Evolutionary conservation across 2,329 filamentous ascomycete species (phyloP), one percentile per base, ranked within the genome.

Genomic region (Myrmaecium sp.): DNA sequence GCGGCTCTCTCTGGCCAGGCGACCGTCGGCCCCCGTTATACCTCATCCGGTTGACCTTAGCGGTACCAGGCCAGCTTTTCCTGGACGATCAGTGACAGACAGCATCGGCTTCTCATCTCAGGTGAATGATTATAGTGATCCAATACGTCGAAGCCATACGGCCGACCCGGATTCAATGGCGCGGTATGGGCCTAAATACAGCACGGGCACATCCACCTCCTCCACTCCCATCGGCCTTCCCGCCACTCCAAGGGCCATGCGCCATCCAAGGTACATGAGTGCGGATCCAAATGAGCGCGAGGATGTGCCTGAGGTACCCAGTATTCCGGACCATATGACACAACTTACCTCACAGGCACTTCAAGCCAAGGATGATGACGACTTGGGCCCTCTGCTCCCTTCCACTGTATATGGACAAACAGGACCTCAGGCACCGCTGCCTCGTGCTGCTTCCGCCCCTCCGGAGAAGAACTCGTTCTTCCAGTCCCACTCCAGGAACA

Each of bases 201-300:
- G 30, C 8, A 21, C 15, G 5, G 52, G 52, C 10, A 57, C 55
- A 2, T 54, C 58, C 3, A 62, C 62, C 1, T 58, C 65, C 9
- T 61, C 62, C 9, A 57, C 57, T 1, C 63, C 67, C 5, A 65
- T 86, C 27, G 84, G 83, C 1, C 64, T 93, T n/a, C 83, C 86
- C 9, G 81, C 83, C 2, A 94, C 84, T 1, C 84, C 86, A 16
- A 74, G 81, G 54, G 83, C 83, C 1, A 92, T 94, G 83, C 70
- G 78, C 12, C 71, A 91, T 45, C 67, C 69, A 2, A 71, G 80
- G 22, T 72, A 86, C 38, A 64, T 64, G 47, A 66, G 69, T 36
- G 52, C 61, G 3, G 65, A 73, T 31, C 56, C 62, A 21, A 56
- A 54, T 24, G 55, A 60, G 23, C 49, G 55, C 17, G 57, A 64